Evolutionary conservation across 176 grass and related monocot genomes (phyloP), one percentile per base, ranked within the genome.

Genomic region (Aegilops speltoides): DNA sequence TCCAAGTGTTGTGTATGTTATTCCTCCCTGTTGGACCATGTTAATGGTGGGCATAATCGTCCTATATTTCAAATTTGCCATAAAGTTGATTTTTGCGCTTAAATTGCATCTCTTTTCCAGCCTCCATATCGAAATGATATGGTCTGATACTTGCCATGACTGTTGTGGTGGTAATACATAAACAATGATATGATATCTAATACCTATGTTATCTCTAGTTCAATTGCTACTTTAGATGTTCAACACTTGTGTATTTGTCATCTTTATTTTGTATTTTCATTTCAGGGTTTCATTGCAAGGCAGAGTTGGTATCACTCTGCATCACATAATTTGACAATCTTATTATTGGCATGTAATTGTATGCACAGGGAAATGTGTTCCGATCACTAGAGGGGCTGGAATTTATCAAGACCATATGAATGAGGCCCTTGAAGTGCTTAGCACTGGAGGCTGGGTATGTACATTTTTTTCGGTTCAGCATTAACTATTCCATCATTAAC

Each of bases 401-500:
- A 94, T 99, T 82, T 99, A 96, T 91, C 97, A 96, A 91, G 93
- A 88, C 8, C 82, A 96, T 88, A 94, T 99, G 97, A 90, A 94
- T 70, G 92, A 96, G 89, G 92, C 94, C 83, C 92, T 96, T 83
- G 90, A 94, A 54, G 88, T 98, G 32, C 82, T 98, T 85, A 88
- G 72, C 56, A 73, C 81, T 73, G 97, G 94, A 48, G 87, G 82
- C 64, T 98, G 97, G 94, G 92, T 98, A 96, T 64, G 70, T 8
- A 33, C 15, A 67, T 29, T 59, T 72, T 54, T n/a, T 88, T 59
- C 19, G 83, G 46, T 78, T 68, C 20, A 15, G 3, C 48, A 34
- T 25, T 1, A 13, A 48, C 26, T 19, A 71, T 70, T 88, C 36
- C 45, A 4, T 85, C 13, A 41, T 73, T 79, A 71, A 28, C n/a